Evolutionary conservation across 345 rosid genomes (phyloP).

Genomic region (Rhodomyrtus tomentosa): DNA sequence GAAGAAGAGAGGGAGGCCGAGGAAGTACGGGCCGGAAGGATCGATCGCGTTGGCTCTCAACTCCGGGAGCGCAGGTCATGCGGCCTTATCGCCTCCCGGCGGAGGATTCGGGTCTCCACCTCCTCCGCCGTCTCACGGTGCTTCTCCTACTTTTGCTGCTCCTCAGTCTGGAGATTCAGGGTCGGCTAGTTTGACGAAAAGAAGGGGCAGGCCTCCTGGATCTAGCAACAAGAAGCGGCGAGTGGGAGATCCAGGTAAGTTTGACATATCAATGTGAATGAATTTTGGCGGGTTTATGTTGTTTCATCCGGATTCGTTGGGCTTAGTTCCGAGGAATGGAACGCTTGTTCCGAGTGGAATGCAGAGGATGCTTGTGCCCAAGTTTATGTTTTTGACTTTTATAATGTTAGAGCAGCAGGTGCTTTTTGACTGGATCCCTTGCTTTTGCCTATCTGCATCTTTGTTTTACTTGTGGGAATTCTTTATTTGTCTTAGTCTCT

Average conservation of each 20-base stretch:
- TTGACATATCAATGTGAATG: neutral
- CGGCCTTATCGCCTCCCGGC: neutral
- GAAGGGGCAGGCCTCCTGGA: slow-evolving; percentile 86
- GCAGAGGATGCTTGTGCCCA: neutral
- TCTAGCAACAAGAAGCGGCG: slow-evolving; percentile 48
- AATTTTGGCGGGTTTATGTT: neutral
- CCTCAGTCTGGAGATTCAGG: slow-evolving; percentile 9
- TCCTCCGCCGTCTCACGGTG: neutral
- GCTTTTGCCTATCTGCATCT: neutral
- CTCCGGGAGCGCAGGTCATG: slow-evolving; percentile 2
- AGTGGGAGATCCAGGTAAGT: slow-evolving; percentile 46
- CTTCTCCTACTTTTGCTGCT: slow-evolving; percentile 8
- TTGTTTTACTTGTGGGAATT: neutral
- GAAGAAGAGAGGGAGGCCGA: slow-evolving; percentile 65
- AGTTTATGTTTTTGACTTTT: neutral
- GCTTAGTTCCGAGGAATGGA: neutral
- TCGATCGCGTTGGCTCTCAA: slow-evolving; percentile 27
- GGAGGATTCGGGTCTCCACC: neutral
- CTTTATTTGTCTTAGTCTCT: neutral
- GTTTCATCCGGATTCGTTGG: neutral
- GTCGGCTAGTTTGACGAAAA: slow-evolving; percentile 42
- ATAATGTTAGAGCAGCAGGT: neutral
- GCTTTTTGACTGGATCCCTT: neutral
- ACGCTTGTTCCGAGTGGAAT: neutral
- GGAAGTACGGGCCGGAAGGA: slow-evolving; percentile 61